Evolutionary conservation across 2,329 filamentous ascomycete genomes (phyloP), one percentile per base, ranked within the genome.

Genomic region (Talaromyces verruculosus): DNA sequence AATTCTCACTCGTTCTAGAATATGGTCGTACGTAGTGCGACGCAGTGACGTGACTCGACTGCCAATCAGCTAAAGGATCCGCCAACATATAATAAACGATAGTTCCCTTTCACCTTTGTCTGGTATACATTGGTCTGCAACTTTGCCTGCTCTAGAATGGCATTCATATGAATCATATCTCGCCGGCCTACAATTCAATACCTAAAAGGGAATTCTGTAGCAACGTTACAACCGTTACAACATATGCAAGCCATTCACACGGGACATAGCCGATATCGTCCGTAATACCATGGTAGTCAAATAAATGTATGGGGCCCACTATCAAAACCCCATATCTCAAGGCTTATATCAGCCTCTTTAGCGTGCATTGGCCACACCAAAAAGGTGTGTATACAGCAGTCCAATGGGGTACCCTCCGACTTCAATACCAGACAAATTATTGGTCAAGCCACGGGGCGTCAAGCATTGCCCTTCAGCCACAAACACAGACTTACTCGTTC

Each of bases 301-400:
- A 57, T 17, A 17, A 5, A 30, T 30, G 8, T 6, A 51, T 28
- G n/a, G 2, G 17, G 8, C 11, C 33, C 33, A 58, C 55, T 8
- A 25, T 58, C n/a, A 19, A 58, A 39, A 33, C 33, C 25, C 10
- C 13, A 28, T 41, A 58, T 39, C n/a, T 39, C 33, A 58, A 58
- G 30, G 35, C 53, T 58, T 58, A 39, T 58, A 58, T 58, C 53
- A 39, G 53, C 53, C 53, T 37, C 53, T 15, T 19, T 58, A 39
- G 33, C 5, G 55, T 58, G 55, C 33, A 35, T 39, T 39, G 28
- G 3, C 19, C 55, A 33, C 55, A 2, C 10, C 55, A 33, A 58
- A 39, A 37, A 22, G n/a, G 5, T 39, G n/a, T 19, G 19, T 6
- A 41, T 58, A 25, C n/a, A n/a, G 39, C n/a, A 22, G 33, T 37